Base-by-base conservation (phyloP, 2,329 filamentous ascomycete species). In the Magnaporthiopsis incrustans region DNA sequence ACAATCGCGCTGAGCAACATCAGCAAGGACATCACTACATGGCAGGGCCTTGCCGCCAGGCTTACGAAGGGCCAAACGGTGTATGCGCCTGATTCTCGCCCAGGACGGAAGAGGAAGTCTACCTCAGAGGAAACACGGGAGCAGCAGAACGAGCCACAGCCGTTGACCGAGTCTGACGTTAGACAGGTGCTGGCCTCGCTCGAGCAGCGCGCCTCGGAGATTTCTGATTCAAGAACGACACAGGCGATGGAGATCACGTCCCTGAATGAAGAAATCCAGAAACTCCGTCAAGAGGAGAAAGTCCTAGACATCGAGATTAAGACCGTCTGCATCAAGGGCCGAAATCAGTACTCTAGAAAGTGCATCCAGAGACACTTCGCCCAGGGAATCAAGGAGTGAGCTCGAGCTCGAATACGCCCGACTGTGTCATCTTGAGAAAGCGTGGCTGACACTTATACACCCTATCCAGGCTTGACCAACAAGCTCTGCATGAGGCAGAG, bases 331-430 rank as follows among this genome's bases (percentile, higher is more conserved):
- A 85, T 89, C 64, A 73, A 76, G 22, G 79, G 78, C 5, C 77
- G 86, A 30, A 89, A 89, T 63, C 69, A 79, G 0, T 86, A 84
- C 65, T 82, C 84, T 0, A 82, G 79, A 63, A 69, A 69, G 0
- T 79, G 79, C 0, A 87, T 89, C 56, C 80, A 82, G 68, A 71
- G 77, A 15, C 84, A 89, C 63, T 89, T 87, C 69, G 84, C 83
- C 1, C 75, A 77, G 59, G 85, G 85, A 0, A 82, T 88, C 62
- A 81, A 78, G 66, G 84, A 88, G 73, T 75, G 68, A 70, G 73
- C 69, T 15, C 22, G 68, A 70, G 73, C 69, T 15, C 22, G 15
- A 38, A 63, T n/a, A n/a, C 22, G 3, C 8, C 12, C n/a, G 26
- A 53, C 38, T 14, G 61, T 18, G 4, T 11, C 22, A 33, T 32